Evolutionary conservation across 2,329 filamentous ascomycete genomes (phyloP), one percentile per base, ranked within the genome.

Genomic region (Phialocephala sp.): DNA sequence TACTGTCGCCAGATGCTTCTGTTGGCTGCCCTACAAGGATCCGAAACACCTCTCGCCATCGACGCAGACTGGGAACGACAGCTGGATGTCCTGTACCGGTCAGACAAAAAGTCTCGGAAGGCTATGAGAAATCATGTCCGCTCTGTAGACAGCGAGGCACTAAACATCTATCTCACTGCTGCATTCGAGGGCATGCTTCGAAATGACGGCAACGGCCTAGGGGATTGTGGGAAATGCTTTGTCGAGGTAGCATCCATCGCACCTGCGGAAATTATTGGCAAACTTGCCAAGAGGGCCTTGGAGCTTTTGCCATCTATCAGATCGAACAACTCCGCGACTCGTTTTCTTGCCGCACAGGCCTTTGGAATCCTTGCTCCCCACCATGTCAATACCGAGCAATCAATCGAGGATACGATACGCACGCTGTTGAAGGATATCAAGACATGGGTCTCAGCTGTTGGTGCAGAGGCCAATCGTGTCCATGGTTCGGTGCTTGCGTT

Each of bases 41-140:
- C 74, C 1, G 72, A 47, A 20, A 71, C 68, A 0, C 72, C 75
- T 8, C 67, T 76, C 50, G 45, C 78, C 68, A 84, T 93, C 27
- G 90, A 94, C 71, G 88, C 90, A 55, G 91, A 94, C 68, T 98
- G 95, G 95, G 91, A 93, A 75, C 84, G 89, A 55, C 90, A 91
- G 70, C 82, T 98, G 2, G 91, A 94, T 70, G 86, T 88, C 1
- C 83, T 90, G 8, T 82, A 95, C 36, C 85, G 88, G 47, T 91
- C 89, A 5, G 91, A 94, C 73, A 83, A 90, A 65, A 80, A 83
- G 55, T 87, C 87, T 12, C 85, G 92, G 47, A 77, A 83, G 32
- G 83, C 83, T 6, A 83, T 93, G 63, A 85, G 83, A 62, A 73
- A 75, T 0, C 87, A 89, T 68, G 73, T 91, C 65, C 72, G 78